A percentile compares a stretch with the other conserved stretches of the same genome.
Evolutionary conservation across 768 basidiomycete species (phyloP).

Genomic region (Termitomyces sp.): DNA sequence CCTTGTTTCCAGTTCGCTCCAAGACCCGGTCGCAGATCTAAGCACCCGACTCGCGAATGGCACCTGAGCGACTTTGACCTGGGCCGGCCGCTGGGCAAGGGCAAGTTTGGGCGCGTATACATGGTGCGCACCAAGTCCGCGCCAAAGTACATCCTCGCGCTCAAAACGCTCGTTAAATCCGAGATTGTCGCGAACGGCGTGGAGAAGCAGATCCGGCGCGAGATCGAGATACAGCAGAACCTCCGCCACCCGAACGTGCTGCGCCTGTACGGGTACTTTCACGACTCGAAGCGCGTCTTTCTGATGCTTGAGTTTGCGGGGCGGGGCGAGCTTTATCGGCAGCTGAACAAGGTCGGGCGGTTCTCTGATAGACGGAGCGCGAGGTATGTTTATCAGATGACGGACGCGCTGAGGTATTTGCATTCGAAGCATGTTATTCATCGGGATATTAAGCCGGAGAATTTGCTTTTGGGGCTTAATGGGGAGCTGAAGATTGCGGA

Average conservation of each 20-base stretch:
- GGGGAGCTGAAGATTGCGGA: slow-evolving; percentile 98
- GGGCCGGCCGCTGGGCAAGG: slow-evolving; percentile 92
- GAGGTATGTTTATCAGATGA: slow-evolving; percentile 96
- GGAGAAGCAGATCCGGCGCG: slow-evolving; percentile 94
- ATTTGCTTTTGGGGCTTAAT: slow-evolving; percentile 87
- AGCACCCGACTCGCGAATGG: slow-evolving; percentile 79
- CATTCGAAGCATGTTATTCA: slow-evolving; percentile 98
- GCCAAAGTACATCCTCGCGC: slow-evolving; percentile 89
- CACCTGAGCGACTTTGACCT: slow-evolving; percentile 85
- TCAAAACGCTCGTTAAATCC: slow-evolving; percentile 95
- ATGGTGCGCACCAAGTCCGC: slow-evolving; percentile 90
- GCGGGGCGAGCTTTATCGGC: slow-evolving; percentile 95
- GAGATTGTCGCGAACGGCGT: slow-evolving; percentile 88
- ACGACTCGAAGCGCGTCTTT: slow-evolving; percentile 96
- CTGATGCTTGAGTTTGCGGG: slow-evolving; percentile 97
- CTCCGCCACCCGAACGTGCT: slow-evolving; percentile 92
- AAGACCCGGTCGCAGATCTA: slow-evolving; percentile 29
- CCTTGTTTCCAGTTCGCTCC: no score
- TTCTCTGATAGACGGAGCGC: slow-evolving; percentile 88
- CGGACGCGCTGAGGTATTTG: slow-evolving; percentile 90
- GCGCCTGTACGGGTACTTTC: slow-evolving; percentile 94
- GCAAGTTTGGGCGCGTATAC: slow-evolving; percentile 98
- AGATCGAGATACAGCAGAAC: slow-evolving; percentile 98
- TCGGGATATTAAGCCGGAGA: slow-evolving; percentile 98
- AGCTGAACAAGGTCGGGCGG: slow-evolving; percentile 76